phyloP scores from a whole-genome alignment of 148 eudicot genomes.

The Chenopodium berlandieri region DNA sequence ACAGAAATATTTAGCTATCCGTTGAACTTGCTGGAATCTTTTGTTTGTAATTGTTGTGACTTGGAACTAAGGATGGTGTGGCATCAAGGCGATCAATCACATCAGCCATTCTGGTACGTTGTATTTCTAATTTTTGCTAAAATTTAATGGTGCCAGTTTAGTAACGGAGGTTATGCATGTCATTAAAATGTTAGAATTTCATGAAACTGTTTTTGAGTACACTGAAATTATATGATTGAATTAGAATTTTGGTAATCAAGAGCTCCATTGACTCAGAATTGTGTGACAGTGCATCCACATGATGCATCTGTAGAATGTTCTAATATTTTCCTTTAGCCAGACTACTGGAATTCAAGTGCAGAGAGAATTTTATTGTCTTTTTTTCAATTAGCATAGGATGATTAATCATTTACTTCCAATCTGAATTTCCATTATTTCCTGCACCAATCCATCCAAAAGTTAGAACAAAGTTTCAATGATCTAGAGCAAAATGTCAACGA shows the following conservation, averaged over 20 bases:
- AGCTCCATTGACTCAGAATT: slow-evolving; percentile 21
- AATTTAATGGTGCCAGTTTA: neutral
- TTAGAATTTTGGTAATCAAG: neutral
- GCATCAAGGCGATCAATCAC: neutral
- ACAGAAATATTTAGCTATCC: neutral
- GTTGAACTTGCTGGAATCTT: neutral
- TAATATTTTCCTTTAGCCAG: slow-evolving; percentile 11
- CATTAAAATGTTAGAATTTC: neutral
- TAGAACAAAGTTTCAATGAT: slow-evolving; percentile 56
- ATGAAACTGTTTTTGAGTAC: neutral
- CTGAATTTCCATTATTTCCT: slow-evolving; percentile 45
- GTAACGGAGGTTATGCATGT: neutral
- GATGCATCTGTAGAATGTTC: slow-evolving; percentile 1
- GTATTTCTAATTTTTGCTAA: neutral
- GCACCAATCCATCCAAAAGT: slow-evolving; percentile 49
- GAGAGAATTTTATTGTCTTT: neutral
- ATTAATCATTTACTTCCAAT: slow-evolving; percentile 5
- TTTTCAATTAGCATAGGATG: slow-evolving; percentile 4
- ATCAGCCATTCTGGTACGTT: neutral
- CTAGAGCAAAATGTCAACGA: slow-evolving; percentile 64
- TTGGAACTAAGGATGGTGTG: neutral
- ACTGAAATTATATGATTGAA: neutral
- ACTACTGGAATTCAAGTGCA: neutral
- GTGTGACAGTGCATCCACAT: slow-evolving; percentile 14
- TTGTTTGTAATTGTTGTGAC: neutral